Evolutionary conservation across 768 basidiomycete genomes (phyloP), one percentile per base, ranked within the genome.

Genomic region (Mycena epipterygia): DNA sequence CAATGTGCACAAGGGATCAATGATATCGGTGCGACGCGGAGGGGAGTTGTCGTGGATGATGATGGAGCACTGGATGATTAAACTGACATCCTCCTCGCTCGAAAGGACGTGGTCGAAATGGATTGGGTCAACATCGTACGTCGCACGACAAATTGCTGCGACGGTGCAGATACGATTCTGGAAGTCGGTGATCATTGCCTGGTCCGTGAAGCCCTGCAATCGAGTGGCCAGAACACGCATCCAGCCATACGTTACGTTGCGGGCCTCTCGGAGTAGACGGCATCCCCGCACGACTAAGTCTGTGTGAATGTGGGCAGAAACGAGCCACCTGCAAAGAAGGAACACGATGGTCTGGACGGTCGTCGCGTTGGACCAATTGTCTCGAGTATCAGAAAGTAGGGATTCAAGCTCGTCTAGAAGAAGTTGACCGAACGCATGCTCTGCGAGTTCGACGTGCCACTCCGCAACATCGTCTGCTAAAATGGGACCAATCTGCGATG

Each of bases 361-460:
- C 33, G 74, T 63, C 0, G 70, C 71, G 71, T 83, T 78, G 44
- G 80, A 73, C 87, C 88, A 89, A 62, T 84, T 88, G 3, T 64
- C 78, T 67, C 79, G 73, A 21, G 88, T 73, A 37, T 77, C 79
- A 37, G 51, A 64, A n/a, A 87, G 57, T 13, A 86, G 75, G 12
- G 74, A 69, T 25, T 79, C 77, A 2, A 85, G 73, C 66, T 84
- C 85, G 12, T 37, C 65, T 1, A 89, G 65, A 13, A 89, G 71
- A 1, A 76, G 76, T 11, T 30, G 3, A 27, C 83, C 78, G 60
- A 87, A 89, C 8, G 75, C 56, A 1, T 70, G 25, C 23, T 75
- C 25, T 7, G 39, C 51, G 12, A 86, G 74, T 19, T 87, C 83
- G 1, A 62, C 30, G 66, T 89, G 89, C 86, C 86, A 89, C 27